Percentiles rank a stretch among this genome's conserved stretches.
These are phyloP conservation scores for Typha latifolia DNA, from an alignment of 176 grass and related monocot genomes.

Conservation along the genomic window DNA sequence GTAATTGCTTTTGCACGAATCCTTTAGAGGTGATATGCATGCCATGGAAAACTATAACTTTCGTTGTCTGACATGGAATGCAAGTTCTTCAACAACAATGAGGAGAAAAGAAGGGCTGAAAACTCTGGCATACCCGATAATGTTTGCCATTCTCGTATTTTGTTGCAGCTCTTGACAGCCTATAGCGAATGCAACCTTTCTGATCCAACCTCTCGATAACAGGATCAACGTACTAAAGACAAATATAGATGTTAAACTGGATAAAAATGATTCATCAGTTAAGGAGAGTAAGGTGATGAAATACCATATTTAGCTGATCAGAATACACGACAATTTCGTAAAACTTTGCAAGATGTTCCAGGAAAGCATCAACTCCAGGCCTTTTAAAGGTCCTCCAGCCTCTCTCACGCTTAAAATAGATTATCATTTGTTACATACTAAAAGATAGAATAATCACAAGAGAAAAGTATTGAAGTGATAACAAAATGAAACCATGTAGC, in stretches of 20 bases:
- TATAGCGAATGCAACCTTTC: constrained; percentile 44
- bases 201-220: constrained; percentile 73
- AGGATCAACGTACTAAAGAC: constrained; percentile 82
- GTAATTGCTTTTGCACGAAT: too few relatives aligned
- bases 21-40: too few relatives aligned
- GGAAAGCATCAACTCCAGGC: constrained; percentile 87
- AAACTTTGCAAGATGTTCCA: constrained; percentile 53
- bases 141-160: constrained; percentile 89
- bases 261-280: neutral
- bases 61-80: too few relatives aligned
- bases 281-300: constrained; percentile 15
- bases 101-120: neutral
- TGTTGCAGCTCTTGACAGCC: constrained; percentile 75
- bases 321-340: constrained; percentile 97
- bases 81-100: neutral
- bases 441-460: constrained; percentile 9
- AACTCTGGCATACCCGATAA: constrained; percentile 54
- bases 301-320: constrained; percentile 78
- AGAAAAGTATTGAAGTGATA: neutral
- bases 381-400: constrained; percentile 98
- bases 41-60: too few relatives aligned
- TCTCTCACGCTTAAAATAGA: constrained; percentile 60
- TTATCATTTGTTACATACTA: constrained; percentile 13
- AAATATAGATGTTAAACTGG: constrained; percentile 15
- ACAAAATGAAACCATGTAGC: neutral